Base-by-base conservation (phyloP, 179 eudicot genomes). In the Camellia oleifera region DNA sequence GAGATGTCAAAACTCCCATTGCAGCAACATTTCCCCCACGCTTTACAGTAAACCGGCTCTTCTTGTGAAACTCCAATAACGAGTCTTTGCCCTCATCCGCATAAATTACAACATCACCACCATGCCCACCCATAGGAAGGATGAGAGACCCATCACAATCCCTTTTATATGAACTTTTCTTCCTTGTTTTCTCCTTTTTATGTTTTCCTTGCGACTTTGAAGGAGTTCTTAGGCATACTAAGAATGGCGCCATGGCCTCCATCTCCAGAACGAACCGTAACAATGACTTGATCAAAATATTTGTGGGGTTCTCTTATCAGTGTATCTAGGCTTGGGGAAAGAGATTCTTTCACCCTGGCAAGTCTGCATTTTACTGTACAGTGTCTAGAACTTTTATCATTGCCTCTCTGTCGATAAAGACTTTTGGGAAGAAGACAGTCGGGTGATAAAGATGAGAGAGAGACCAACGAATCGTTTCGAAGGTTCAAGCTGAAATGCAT, bases 201-300 rank as follows among this genome's bases (percentile, higher is more conserved):
- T 57, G 48, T 80, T 89, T 95, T 71, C 88, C 86, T 12, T 79
- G 86, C 62, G 88, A 78, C 79, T 91, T 94, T 42, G 93, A 85
- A 79, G 88, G 67, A 26, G 85, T 76, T 82, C 82, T 92, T 88
- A 9, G 94, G 91, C 85, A 92, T 81, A 69, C 83, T 87, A 58
- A 95, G 92, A 69, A 90, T 65, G 17, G 98, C 81, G 58, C 99
- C 99, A 84, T 95, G 99, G 56, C 99, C 99, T 79, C 99, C 98
- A 85, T 95, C 98, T 71, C 99, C 99, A 72, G 98, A 86, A 42
- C 98, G 97, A 71, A 95, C 99, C 6, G 92, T 91, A 67, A 95
- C 88, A 65, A 86, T 81, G 18, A 85, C 99, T 70, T 95, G 93
- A 82, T 95, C 99, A 78, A 95, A 95, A 87, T 95, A 95, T 75